Base-by-base conservation (phyloP, 2,329 filamentous ascomycete species). In the Blastomyces percursus region DNA sequence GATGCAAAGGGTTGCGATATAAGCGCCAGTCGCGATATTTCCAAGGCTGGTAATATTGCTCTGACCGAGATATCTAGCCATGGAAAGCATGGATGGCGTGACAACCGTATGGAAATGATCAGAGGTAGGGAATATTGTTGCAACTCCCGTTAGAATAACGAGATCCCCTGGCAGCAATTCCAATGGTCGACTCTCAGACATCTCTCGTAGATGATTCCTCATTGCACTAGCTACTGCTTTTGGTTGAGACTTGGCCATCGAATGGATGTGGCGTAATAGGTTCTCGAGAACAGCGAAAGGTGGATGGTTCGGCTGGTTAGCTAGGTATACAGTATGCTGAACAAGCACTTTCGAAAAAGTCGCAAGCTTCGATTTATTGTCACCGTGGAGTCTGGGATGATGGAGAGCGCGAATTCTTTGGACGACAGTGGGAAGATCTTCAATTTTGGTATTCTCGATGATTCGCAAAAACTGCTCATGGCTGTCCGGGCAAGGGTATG, bases 101-200 rank as follows among this genome's bases (percentile, higher is more conserved):
- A 91, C 88, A 44, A 97, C 90, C 69, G 94, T 88, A 70, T 99
- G 94, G 75, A 97, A 99, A 76, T 97, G 92, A 75, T 99, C 94
- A 0, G 92, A 96, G 0, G 94, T 96, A 4, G 94, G 92, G 71
- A 96, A 99, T 61, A 95, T 89, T 1, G 86, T 86, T 50, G 87
- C 86, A 64, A 96, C 84, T 0, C 90, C 91, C 0, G 90, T 92
- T 44, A 99, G 78, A n/a, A 96, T 77, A 27, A 91, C 77, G 24
- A 99, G 77, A 70, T 99, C 92, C 21, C 90, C 90, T n/a, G 81
- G 72, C 14, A 74, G 68, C 73, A 82, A 70, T 74, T 82, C 69
- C 80, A 84, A 70, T 0, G 79, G 74, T 35, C 79, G 80, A 1
- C 81, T 75, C 14, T 80, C 74, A 50, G 83, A 77, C 42, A 87